Percentiles rank a stretch among this genome's conserved stretches.
Evolutionary conservation across 2,329 filamentous ascomycete genomes (phyloP).

Genomic region (Penicillium hordei): DNA sequence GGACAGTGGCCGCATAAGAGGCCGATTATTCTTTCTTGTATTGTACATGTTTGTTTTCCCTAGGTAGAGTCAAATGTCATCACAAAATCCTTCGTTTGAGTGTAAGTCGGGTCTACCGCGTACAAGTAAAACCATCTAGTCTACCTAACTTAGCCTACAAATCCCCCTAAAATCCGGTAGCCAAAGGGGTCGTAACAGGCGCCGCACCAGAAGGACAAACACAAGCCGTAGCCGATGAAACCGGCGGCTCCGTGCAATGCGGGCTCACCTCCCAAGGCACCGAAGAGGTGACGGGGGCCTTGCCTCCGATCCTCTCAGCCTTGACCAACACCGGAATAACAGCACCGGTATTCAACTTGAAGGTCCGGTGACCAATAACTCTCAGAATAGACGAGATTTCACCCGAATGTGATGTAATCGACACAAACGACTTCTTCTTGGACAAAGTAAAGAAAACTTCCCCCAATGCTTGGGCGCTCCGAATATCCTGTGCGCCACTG

Average conservation of each 20-base stretch:
- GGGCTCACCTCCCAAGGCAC: constrained; percentile 31
- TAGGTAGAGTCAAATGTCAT: neutral
- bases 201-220: constrained; percentile 32
- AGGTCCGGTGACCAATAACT: constrained; percentile 46
- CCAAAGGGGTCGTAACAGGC: constrained; percentile 33
- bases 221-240: constrained; percentile 32
- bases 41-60: neutral
- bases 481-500: constrained; percentile 47
- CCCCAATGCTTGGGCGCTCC: constrained; percentile 48
- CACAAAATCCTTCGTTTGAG: neutral
- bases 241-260: constrained; percentile 36
- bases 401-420: constrained; percentile 59
- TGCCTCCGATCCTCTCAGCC: constrained; percentile 32
- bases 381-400: constrained; percentile 55
- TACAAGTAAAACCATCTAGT: neutral
- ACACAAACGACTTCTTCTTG: constrained; percentile 50
- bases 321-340: constrained; percentile 54
- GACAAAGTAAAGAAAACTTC: constrained; percentile 47
- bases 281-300: constrained; percentile 17
- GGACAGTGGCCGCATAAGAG: neutral
- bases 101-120: neutral
- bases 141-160: neutral
- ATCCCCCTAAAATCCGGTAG: constrained; percentile 11
- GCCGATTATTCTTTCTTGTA: neutral
- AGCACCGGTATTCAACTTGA: constrained; percentile 49